These are phyloP conservation scores for Arabis hirsuta DNA, from an alignment of 345 rosid species.

Conservation along the genomic window DNA sequence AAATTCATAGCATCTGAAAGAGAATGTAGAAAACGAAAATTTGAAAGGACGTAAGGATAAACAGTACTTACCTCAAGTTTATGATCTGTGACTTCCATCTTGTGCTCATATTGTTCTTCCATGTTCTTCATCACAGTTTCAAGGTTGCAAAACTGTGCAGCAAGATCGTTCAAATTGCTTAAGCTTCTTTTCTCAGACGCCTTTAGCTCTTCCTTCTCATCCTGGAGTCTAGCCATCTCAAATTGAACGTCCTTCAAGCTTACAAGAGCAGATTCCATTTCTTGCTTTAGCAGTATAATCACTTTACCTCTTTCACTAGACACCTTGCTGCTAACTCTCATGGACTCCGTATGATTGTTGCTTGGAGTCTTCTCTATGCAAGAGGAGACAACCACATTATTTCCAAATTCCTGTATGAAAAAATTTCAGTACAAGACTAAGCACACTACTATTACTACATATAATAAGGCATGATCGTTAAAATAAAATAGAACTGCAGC, in stretches of 20 bases:
- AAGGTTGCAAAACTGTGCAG: constrained; percentile 53
- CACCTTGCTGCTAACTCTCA: constrained; percentile 38
- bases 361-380: constrained; percentile 44
- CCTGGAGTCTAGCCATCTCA: constrained; percentile 64
- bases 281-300: constrained; percentile 68
- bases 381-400: constrained; percentile 40
- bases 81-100: constrained; percentile 49
- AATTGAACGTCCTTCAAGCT: constrained; percentile 70
- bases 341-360: constrained; percentile 39
- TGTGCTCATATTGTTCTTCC: constrained; percentile 56
- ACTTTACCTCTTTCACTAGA: constrained; percentile 56
- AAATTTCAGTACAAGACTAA: neutral
- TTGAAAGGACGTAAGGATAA: constrained; percentile 18
- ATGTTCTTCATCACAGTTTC: constrained; percentile 54
- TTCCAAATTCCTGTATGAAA: constrained; percentile 42
- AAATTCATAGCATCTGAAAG: constrained; percentile 12
- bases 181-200: constrained; percentile 58
- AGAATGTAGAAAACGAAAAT: constrained; percentile 12
- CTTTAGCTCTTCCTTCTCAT: constrained; percentile 66
- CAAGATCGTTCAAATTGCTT: constrained; percentile 54
- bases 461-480: constrained; percentile 17
- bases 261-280: constrained; percentile 75
- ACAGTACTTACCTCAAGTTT: constrained; percentile 51
- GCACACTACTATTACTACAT: constrained; percentile 1
- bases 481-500: constrained; percentile 43